A percentile compares a stretch with the other conserved stretches of the same genome.
phyloP scores from a whole-genome alignment of 352 stramenopile species.

The Thalassiosira exigua region DNA sequence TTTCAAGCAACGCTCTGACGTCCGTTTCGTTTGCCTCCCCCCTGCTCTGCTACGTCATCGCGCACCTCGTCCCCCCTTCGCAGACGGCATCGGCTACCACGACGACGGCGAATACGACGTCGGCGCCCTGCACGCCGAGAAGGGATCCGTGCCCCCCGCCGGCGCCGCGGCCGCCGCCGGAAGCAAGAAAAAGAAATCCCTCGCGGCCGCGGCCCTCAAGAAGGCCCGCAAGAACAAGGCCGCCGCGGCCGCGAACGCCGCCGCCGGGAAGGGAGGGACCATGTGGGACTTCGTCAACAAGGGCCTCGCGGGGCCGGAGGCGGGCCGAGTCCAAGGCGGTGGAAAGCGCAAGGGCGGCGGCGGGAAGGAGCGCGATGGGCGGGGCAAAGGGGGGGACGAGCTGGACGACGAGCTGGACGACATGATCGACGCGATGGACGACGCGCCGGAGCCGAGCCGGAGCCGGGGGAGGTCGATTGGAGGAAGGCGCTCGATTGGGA shows the following conservation, averaged over 20 bases:
- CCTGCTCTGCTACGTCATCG: no score
- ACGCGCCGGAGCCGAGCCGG: slow-evolving; percentile 7
- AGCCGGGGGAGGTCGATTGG: not conserved
- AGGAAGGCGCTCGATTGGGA: not conserved
- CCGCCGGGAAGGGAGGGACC: slow-evolving; percentile 13
- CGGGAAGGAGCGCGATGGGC: not conserved
- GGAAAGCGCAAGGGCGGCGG: not conserved
- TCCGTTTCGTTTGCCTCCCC: no score
- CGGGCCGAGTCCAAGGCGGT: not conserved
- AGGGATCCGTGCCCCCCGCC: no score
- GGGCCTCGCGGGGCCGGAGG: slow-evolving; percentile 1
- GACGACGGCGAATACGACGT: slow-evolving; percentile 88
- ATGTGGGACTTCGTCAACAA: slow-evolving; percentile 68
- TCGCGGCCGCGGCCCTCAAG: slow-evolving; percentile 69
- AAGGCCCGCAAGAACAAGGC: slow-evolving; percentile 74
- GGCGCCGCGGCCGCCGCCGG: slow-evolving; percentile 28
- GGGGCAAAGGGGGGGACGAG: not conserved
- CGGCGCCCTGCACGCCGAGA: no score
- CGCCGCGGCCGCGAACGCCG: not conserved
- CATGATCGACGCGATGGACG: slow-evolving; percentile 61
- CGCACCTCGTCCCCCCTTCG: no score
- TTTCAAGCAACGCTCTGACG: no score
- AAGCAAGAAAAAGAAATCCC: slow-evolving; percentile 14
- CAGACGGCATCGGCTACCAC: slow-evolving; percentile 88
- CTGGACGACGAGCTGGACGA: slow-evolving; percentile 48